Base-by-base conservation (phyloP, 148 eudicot species). In the Arctostaphylos glauca region DNA sequence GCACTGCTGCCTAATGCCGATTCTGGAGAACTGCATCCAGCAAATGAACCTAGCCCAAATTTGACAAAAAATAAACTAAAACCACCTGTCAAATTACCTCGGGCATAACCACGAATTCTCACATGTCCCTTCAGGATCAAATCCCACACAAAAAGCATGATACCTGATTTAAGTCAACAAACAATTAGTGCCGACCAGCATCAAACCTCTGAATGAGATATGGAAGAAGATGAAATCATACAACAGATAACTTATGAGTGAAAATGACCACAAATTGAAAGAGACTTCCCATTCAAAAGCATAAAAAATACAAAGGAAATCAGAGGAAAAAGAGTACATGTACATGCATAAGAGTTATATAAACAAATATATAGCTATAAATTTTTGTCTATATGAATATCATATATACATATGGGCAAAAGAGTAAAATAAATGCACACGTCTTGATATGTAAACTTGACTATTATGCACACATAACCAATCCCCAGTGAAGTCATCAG, bases 101-200 rank as follows among this genome's bases (percentile, higher is more conserved):
- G 97, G 99, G 87, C 99, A 96, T 79, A 93, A 70, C 99, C 99
- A 96, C 78, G 95, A 88, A 86, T 91, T 88, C 77, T 93, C 95
- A 85, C 89, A 89, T 44, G 93, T 83, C 80, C 90, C 92, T 84
- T 96, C 97, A 76, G 95, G 83, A 87, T 96, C 99, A 88, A 96
- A 96, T 83, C 92, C 97, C 81, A 96, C 99, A 91, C 99, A 96
- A 82, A 88, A 91, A 67, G 99, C 97, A 88, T 96, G 99, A 88
- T 93, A 94, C 99, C 99, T 96, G 89, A 84, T 89, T 77, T 19
- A 82, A 81, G 52, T 21, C 68, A 87, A 85, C 38, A 85, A 81
- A 44, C 56, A 75, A 86, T 84, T 43, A 87, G 85, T 53, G 55
- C 62, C 75, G 62, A 80, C 25, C 47, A 80, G 72, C 53, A 84